Percentiles rank a stretch among this genome's conserved stretches.
These are phyloP conservation scores for Fragaria ananassa DNA, from an alignment of 306 rosid genomes.

Conservation along the genomic window DNA sequence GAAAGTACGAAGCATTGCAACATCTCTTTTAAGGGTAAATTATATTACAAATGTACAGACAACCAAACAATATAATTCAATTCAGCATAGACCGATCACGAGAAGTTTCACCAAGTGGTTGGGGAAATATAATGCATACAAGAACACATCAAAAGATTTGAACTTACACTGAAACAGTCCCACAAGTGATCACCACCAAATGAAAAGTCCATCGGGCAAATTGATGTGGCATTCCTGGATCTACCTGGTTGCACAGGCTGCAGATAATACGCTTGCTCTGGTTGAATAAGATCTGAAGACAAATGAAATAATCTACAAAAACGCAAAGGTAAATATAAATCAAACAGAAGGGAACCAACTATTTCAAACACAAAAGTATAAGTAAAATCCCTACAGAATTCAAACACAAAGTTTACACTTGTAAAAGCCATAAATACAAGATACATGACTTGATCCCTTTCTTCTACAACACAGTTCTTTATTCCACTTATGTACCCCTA, in stretches of 20 bases:
- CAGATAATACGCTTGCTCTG: conserved; percentile 94
- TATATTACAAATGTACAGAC: neutral
- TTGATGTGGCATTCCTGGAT: conserved; percentile 76
- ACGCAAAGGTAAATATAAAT: conserved; percentile 1
- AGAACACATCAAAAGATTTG: conserved; percentile 5
- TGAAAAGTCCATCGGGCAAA: conserved; percentile 87
- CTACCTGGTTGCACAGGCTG: conserved; percentile 78
- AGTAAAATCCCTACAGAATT: neutral
- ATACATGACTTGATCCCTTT: neutral
- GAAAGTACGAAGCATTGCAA: neutral
- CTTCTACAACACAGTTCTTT: neutral
- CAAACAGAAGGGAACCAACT: neutral
- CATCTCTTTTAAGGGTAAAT: neutral
- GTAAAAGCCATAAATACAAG: neutral
- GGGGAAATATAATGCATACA: neutral
- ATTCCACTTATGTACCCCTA: neutral
- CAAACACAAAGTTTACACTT: neutral
- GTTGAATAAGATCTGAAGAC: conserved; percentile 68
- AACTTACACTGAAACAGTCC: conserved; percentile 92
- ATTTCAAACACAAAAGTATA: neutral
- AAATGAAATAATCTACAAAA: conserved; percentile 78
- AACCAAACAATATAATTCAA: neutral
- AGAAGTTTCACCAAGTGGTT: neutral
- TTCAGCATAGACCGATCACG: neutral
- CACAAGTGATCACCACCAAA: conserved; percentile 95